Evolutionary conservation across 352 stramenopile genomes (phyloP), one percentile per base, ranked within the genome.

Genomic region (Globisporangium alternatum): DNA sequence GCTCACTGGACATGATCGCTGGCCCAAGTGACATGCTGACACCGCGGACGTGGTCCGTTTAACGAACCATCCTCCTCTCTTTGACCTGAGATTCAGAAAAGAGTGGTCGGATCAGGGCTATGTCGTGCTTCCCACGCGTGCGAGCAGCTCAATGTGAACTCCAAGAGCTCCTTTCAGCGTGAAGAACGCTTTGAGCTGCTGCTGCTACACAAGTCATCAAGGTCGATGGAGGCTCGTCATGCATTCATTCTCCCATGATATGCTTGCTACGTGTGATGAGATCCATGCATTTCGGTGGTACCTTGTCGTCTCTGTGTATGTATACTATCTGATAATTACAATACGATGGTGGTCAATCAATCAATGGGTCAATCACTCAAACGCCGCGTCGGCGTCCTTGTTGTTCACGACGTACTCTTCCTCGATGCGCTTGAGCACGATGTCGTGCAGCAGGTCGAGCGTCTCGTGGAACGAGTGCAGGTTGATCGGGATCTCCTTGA

Each of bases 401-500:
- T 47, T 54, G 39, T 58, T 66, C 22, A 63, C 41, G 55, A 86
- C 61, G 69, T 89, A 92, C 47, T 91, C 81, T 13, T 91, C 81
- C 70, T 94, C 76, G 35, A 96, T 96, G 48, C 84, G 83, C 62
- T 91, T 75, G 19, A 96, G 77, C 62, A 96, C 85, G 31, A 92
- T 83, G 67, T 96, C 87, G 68, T 96, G 87, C 55, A 96, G 78
- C 60, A 82, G 68, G 66, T 96, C 85, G 51, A 96, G 75, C 33
- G 85, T 96, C n/a, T 81, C 81, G 70, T 92, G 75, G 69, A 96
- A 93, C 53, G 87, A 96, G 64, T 96, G 83, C 47, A 92, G 71
- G 62, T 96, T 89, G 53, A 96, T 88, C 39, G 72, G 67, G 67
- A 96, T 83, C 59, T 89, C 71, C 9, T 83, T 91, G 69, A 96